Evolutionary conservation across 306 rosid species (phyloP).

Genomic region (Castanea crenata): DNA sequence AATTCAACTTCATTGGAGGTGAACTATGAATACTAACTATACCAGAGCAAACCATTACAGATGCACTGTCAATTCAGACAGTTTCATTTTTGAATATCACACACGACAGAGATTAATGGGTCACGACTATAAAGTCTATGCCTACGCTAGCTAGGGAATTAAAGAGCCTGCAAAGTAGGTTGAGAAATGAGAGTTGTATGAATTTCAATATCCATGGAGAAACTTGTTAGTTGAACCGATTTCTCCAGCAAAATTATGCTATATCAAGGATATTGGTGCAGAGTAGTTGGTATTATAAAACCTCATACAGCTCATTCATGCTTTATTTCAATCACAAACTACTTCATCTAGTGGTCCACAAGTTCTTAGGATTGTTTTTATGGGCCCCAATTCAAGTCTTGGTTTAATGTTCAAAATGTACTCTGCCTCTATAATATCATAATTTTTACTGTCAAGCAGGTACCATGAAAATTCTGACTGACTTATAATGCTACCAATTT

Average conservation of each 20-base stretch:
- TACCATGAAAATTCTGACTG: no score
- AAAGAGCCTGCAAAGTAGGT: conserved; percentile 22
- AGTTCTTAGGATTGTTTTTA: neutral
- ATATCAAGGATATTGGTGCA: neutral
- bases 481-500: no score
- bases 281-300: conserved; percentile 30
- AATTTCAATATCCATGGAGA: neutral
- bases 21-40: neutral
- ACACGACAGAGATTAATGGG: no score
- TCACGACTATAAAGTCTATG: neutral
- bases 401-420: no score
- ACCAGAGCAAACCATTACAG: neutral
- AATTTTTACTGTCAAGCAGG: no score
- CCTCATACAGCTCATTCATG: neutral
- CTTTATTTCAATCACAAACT: neutral
- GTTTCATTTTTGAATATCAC: neutral
- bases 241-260: conserved; percentile 26
- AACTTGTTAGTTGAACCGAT: conserved; percentile 13
- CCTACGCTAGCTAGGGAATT: neutral
- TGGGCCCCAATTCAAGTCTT: neutral
- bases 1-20: neutral
- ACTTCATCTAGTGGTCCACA: neutral
- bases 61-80: neutral
- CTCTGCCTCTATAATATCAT: no score
- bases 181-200: conserved; percentile 3